Evolutionary conservation across 148 eudicot species (phyloP).

Genomic region (Simmondsia chinensis): DNA sequence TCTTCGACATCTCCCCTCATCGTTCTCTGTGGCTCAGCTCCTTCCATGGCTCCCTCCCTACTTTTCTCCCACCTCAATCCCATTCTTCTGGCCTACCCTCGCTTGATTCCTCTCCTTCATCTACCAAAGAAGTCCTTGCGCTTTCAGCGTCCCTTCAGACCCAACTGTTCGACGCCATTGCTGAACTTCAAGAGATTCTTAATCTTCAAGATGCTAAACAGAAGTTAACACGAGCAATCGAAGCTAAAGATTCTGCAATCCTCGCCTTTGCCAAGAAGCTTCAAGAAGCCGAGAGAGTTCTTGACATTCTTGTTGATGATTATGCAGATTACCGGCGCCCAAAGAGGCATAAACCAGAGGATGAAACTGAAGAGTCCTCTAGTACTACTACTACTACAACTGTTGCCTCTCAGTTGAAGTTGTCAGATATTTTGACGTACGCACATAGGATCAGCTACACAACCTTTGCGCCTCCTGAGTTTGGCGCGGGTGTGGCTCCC

Average conservation of each 20-base stretch:
- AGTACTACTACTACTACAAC: slow-evolving; percentile 44
- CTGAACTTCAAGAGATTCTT: slow-evolving; percentile 87
- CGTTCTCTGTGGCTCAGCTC: slow-evolving; percentile 72
- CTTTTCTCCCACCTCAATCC: slow-evolving; percentile 51
- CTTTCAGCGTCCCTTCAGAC: slow-evolving; percentile 69
- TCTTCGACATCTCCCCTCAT: slow-evolving; percentile 83
- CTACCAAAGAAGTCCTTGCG: slow-evolving; percentile 56
- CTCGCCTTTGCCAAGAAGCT: slow-evolving; percentile 80
- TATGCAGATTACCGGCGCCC: slow-evolving; percentile 70
- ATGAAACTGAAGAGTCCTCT: slow-evolving; percentile 27
- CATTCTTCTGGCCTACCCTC: slow-evolving; percentile 28
- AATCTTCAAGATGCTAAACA: slow-evolving; percentile 80
- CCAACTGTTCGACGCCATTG: slow-evolving; percentile 82
- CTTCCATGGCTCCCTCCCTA: slow-evolving; percentile 78
- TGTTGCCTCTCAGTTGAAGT: slow-evolving; percentile 53
- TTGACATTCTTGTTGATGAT: slow-evolving; percentile 85
- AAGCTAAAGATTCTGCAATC: slow-evolving; percentile 48
- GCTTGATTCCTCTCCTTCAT: slow-evolving; percentile 48
- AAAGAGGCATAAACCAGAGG: slow-evolving; percentile 52
- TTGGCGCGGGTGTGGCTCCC: slow-evolving; percentile 69
- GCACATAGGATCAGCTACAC: slow-evolving; percentile 93
- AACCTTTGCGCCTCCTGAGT: slow-evolving; percentile 92
- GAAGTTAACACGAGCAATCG: slow-evolving; percentile 49
- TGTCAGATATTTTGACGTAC: slow-evolving; percentile 69
- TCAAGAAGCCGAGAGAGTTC: slow-evolving; percentile 71